Evolutionary conservation across 2,329 filamentous ascomycete species (phyloP).

Genomic region (Alternaria sp.): DNA sequence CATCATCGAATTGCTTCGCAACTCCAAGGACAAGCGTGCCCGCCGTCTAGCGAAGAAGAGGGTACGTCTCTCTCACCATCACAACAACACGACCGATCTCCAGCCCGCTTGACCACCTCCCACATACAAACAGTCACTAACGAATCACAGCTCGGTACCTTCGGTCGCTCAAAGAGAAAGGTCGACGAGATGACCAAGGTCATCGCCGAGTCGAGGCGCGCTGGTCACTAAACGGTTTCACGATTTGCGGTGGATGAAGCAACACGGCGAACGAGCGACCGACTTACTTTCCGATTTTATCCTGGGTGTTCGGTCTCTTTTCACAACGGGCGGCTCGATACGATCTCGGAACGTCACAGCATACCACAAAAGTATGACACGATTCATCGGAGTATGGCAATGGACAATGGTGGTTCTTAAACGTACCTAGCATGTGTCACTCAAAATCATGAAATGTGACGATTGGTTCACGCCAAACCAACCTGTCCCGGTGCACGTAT

Average conservation of each 20-base stretch:
- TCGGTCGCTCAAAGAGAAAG: conserved; percentile 99
- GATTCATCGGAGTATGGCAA: conserved; percentile 47
- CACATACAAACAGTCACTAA: conserved; percentile 36
- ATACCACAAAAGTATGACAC: conserved; percentile 42
- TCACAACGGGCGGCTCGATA: conserved; percentile 43
- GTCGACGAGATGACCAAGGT: conserved; percentile 98
- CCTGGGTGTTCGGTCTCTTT: conserved; percentile 48
- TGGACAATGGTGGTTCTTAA: conserved; percentile 35
- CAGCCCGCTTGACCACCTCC: conserved; percentile 2
- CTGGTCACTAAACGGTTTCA: conserved; percentile 67
- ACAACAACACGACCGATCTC: conserved; percentile 5
- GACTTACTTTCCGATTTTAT: conserved; percentile 44
- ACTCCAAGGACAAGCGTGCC: conserved; percentile 99
- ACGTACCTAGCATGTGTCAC: conserved; percentile 47
- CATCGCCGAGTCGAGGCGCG: conserved; percentile 93
- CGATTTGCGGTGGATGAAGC: conserved; percentile 34
- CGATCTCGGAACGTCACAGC: conserved; percentile 40
- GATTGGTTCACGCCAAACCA: conserved; percentile 47
- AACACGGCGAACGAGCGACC: conserved; percentile 34
- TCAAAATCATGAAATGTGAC: conserved; percentile 50
- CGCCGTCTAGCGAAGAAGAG: conserved; percentile 99
- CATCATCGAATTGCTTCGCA: conserved; percentile 98
- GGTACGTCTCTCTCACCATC: conserved; percentile 64
- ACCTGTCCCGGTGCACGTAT: conserved; percentile 8
- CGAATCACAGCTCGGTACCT: conserved; percentile 83